These are phyloP conservation scores for Brassica napus DNA, from an alignment of 345 rosid species.

Conservation along the genomic window Da-Ae NC_063439.1:2337001-2337500, in stretches of 20 bases:
- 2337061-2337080: conserved; percentile 8
- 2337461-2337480: not conserved
- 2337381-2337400: conserved; percentile 80
- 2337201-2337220: conserved; percentile 96
- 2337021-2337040: not conserved
- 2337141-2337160: conserved; percentile 90
- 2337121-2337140: conserved; percentile 76
- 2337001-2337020: no score
- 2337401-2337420: conserved; percentile 35
- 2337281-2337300: conserved; percentile 99
- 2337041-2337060: conserved; percentile 12
- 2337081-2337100: conserved; percentile 9
- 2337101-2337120: not conserved
- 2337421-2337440: conserved; percentile 25
- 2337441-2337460: conserved; percentile 5
- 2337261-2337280: conserved; percentile 95
- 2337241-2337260: conserved; percentile 89
- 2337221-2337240: conserved; percentile 99
- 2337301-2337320: conserved; percentile 90
- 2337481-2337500: conserved; percentile 18
- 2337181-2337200: conserved; percentile 95
- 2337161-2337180: conserved; percentile 99
- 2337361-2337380: conserved; percentile 88
- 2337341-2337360: conserved; percentile 94
- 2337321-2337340: conserved; percentile 95